Evolutionary conservation across 768 basidiomycete genomes (phyloP).

Genomic region (Kwoniella mangroviensis): DNA sequence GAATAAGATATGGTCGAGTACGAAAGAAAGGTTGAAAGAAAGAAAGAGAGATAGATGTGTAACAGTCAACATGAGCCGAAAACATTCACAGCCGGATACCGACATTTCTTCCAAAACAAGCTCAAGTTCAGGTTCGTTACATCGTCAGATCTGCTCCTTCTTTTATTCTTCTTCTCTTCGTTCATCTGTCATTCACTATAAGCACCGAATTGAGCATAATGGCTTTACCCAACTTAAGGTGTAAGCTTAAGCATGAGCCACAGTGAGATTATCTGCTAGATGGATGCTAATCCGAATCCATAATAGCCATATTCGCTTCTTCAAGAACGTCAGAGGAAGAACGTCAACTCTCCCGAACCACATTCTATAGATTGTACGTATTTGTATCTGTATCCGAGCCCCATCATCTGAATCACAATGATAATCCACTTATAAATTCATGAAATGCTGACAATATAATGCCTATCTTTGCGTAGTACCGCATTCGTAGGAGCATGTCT

Average conservation of each 20-base stretch:
- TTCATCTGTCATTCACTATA: no score
- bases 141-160: no score
- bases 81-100: no score
- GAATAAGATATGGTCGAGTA: neutral
- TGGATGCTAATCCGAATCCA: neutral
- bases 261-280: no score
- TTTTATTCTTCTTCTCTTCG: no score
- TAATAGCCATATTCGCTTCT: conserved; percentile 55
- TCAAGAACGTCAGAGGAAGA: conserved; percentile 58
- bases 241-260: conserved; percentile 23
- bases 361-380: conserved; percentile 58
- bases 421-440: neutral
- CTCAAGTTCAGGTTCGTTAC: no score
- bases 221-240: conserved; percentile 53
- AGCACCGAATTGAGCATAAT: no score
- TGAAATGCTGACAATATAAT: neutral
- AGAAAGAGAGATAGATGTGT: no score
- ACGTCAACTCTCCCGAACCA: conserved; percentile 52
- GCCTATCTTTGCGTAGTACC: conserved; percentile 34
- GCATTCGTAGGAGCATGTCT: conserved; percentile 57
- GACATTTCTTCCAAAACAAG: no score
- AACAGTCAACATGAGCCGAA: no score
- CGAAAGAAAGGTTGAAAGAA: neutral
- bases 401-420: no score
- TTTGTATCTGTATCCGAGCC: neutral